phyloP scores from a whole-genome alignment of 2,329 filamentous ascomycete genomes.

The Aspergillus puulaauensis region DNA sequence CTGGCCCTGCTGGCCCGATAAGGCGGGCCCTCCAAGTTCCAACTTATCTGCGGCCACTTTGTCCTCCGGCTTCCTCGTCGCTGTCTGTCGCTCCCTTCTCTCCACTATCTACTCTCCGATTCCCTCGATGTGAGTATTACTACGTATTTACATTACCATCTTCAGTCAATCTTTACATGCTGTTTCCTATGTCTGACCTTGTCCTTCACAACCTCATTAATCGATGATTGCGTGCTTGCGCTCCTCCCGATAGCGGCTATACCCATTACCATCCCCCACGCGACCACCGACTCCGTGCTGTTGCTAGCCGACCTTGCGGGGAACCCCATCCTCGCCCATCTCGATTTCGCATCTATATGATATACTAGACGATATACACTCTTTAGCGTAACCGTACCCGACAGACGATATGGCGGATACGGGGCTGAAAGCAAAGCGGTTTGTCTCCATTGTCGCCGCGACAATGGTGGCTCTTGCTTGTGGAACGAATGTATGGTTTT shows the following conservation, averaged over 20 bases:
- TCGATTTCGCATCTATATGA: not conserved
- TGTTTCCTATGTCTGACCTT: not conserved
- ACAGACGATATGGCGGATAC: slow-evolving; percentile 27
- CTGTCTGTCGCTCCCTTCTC: not conserved
- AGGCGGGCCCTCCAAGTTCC: not conserved
- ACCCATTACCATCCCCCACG: not conserved
- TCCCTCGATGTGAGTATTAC: not conserved
- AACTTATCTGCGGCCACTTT: slow-evolving; percentile 4
- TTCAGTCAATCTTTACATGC: not conserved
- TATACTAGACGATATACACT: not conserved
- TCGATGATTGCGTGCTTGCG: slow-evolving; percentile 8
- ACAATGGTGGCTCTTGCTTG: slow-evolving; percentile 84
- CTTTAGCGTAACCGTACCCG: not conserved
- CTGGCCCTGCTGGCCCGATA: not conserved
- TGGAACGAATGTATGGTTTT: slow-evolving; percentile 73
- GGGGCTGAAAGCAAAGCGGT: slow-evolving; percentile 53
- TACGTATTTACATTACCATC: not conserved
- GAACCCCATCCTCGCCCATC: not conserved
- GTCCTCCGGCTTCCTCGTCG: not conserved
- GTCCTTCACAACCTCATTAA: not conserved
- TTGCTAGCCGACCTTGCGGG: not conserved
- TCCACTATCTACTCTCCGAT: not conserved
- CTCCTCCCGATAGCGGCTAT: not conserved
- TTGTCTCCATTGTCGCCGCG: slow-evolving; percentile 81
- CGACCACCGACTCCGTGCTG: not conserved